Conservation (phyloP, 768 basidiomycete genomes). For the Rhodotorula kratochvilovae region DNA sequence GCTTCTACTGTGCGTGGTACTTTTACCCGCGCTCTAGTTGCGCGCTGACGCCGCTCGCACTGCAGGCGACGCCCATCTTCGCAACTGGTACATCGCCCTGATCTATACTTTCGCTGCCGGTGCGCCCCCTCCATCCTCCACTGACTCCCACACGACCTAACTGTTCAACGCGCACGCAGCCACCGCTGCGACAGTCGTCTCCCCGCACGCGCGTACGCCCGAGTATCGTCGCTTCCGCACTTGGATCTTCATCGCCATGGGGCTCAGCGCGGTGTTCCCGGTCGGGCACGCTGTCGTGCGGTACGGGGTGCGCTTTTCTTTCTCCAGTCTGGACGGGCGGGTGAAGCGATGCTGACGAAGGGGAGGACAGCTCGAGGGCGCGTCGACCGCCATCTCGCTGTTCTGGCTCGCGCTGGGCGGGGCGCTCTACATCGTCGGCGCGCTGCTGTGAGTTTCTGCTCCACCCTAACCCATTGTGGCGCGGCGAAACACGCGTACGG, state of each 20-base stretch:
- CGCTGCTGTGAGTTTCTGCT: slow-evolving; percentile 61
- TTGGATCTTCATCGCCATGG: slow-evolving; percentile 70
- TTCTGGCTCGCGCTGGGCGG: slow-evolving; percentile 66
- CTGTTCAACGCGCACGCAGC: slow-evolving; percentile 51
- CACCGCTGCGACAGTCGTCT: slow-evolving; percentile 69
- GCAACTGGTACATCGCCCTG: slow-evolving; percentile 22
- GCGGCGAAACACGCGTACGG: neutral
- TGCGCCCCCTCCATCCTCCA: slow-evolving; percentile 1
- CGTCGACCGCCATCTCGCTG: slow-evolving; percentile 64
- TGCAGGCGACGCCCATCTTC: slow-evolving; percentile 35
- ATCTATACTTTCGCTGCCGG: slow-evolving; percentile 26
- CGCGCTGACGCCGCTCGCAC: neutral
- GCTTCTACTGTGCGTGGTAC: slow-evolving; percentile 12
- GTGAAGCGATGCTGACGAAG: neutral
- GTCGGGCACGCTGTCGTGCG: slow-evolving; percentile 60
- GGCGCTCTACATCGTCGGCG: slow-evolving; percentile 71
- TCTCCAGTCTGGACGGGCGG: neutral
- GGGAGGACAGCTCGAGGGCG: slow-evolving; percentile 47
- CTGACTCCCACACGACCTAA: neutral
- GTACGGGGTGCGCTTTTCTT: slow-evolving; percentile 52
- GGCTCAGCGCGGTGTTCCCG: slow-evolving; percentile 65
- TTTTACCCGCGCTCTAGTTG: neutral
- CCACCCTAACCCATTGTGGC: neutral
- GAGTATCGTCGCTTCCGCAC: slow-evolving; percentile 72
- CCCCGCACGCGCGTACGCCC: slow-evolving; percentile 71